A percentile compares a stretch with the other conserved stretches of the same genome.
These are phyloP conservation scores for Ustilago shanxiensis DNA, from an alignment of 1,284 basidiomycete genomes.

Conservation along the genomic window DNA sequence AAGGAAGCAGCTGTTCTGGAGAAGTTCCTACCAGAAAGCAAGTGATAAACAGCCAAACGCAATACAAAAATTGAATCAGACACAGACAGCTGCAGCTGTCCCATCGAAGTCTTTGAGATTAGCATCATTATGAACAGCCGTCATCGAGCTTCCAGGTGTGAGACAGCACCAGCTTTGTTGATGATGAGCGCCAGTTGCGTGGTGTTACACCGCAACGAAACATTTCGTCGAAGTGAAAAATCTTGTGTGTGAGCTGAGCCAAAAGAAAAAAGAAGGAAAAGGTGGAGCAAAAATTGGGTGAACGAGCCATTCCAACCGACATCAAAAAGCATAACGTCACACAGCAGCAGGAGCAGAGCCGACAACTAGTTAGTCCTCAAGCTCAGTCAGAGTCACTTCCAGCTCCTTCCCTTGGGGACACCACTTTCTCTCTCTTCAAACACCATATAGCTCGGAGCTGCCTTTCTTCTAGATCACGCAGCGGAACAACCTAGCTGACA, in stretches of 20 bases:
- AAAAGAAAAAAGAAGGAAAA: background rate
- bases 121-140: background rate
- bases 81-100: too few species aligned
- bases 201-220: conserved; percentile 3
- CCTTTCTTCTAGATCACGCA: background rate
- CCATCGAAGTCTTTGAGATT: background rate
- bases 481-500: background rate
- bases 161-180: background rate
- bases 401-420: background rate
- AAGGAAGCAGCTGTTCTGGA: conserved; percentile 49
- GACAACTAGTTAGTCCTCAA: background rate
- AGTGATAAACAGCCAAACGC: conserved; percentile 7
- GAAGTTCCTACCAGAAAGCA: conserved; percentile 47
- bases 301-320: conserved; percentile 21
- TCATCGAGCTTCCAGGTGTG: background rate
- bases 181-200: background rate
- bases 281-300: conserved; percentile 6
- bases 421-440: conserved; percentile 1
- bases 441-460: background rate
- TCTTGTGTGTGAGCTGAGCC: background rate
- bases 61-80: background rate
- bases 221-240: background rate
- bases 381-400: background rate
- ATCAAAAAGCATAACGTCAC: conserved; percentile 28
- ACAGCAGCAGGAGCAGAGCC: conserved; percentile 20